Percentiles rank a stretch among this genome's conserved stretches.
phyloP scores from a whole-genome alignment of 106 monocot genomes.

The Allium sativum region DNA sequence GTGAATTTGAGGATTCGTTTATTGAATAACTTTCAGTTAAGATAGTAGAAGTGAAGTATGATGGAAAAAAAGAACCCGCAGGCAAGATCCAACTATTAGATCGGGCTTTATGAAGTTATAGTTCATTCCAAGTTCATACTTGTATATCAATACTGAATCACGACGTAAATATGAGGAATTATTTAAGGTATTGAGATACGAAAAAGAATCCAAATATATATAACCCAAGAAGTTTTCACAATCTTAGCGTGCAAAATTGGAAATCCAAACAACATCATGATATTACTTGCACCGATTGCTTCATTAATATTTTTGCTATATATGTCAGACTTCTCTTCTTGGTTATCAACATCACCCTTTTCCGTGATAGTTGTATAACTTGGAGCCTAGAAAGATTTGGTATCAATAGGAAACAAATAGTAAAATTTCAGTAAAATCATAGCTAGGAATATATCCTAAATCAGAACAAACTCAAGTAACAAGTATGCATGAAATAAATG shows the following conservation, averaged over 20 bases:
- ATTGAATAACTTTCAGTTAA: conserved; percentile 29
- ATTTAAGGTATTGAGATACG: background rate
- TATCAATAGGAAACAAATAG: background rate
- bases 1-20: conserved; percentile 34
- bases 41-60: no score
- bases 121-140: conserved; percentile 94
- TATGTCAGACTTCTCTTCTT: conserved; percentile 58
- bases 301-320: conserved; percentile 86
- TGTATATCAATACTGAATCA: conserved; percentile 74
- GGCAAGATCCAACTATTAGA: conserved; percentile 92
- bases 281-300: conserved; percentile 91
- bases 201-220: background rate
- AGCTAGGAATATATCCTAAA: background rate
- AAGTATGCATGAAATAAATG: background rate
- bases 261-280: conserved; percentile 6
- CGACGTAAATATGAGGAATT: conserved; percentile 3
- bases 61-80: conserved; percentile 53
- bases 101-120: conserved; percentile 86
- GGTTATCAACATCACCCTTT: conserved; percentile 26
- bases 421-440: background rate
- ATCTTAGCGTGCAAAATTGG: background rate
- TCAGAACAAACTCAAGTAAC: background rate
- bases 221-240: background rate
- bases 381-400: conserved; percentile 35
- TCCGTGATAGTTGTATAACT: conserved; percentile 40